phyloP scores from a whole-genome alignment of 306 rosid species.

The Albizia julibrissin region DNA sequence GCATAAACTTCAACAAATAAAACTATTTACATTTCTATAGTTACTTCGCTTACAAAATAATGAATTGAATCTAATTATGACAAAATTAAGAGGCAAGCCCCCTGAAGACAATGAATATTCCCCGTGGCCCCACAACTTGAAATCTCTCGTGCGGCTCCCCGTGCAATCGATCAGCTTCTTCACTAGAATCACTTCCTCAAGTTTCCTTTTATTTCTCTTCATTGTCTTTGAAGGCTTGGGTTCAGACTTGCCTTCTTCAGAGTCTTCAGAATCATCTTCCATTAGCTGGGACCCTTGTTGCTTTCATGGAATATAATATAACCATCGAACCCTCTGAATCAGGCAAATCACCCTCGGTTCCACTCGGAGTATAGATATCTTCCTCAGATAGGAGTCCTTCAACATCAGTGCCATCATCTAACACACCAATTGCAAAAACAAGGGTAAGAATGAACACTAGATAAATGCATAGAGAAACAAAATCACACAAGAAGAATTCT shows the following conservation, averaged over 20 bases:
- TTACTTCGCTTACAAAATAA: conserved; percentile 22
- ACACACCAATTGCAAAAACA: conserved; percentile 25
- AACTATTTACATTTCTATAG: conserved; percentile 1
- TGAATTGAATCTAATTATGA: conserved; percentile 22
- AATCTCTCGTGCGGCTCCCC: conserved; percentile 60
- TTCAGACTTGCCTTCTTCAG: conserved; percentile 37
- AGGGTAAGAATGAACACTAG: conserved; percentile 9
- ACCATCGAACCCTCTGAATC: conserved; percentile 49
- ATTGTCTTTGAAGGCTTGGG: conserved; percentile 43
- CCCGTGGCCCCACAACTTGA: conserved; percentile 42
- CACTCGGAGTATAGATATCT: conserved; percentile 42
- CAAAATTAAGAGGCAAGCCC: neutral
- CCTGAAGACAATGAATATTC: neutral
- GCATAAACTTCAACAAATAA: neutral
- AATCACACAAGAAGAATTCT: neutral
- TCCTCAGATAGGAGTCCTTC: conserved; percentile 54
- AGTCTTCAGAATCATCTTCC: conserved; percentile 46
- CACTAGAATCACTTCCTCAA: conserved; percentile 53
- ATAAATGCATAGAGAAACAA: neutral
- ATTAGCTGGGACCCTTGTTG: conserved; percentile 33
- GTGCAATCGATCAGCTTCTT: conserved; percentile 68
- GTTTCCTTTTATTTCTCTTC: conserved; percentile 77
- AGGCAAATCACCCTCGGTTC: conserved; percentile 29
- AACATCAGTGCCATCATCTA: conserved; percentile 49
- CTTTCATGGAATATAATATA: conserved; percentile 39